phyloP scores from a whole-genome alignment of 139 green algal genomes.

The Yamagishiella unicocca region DNA sequence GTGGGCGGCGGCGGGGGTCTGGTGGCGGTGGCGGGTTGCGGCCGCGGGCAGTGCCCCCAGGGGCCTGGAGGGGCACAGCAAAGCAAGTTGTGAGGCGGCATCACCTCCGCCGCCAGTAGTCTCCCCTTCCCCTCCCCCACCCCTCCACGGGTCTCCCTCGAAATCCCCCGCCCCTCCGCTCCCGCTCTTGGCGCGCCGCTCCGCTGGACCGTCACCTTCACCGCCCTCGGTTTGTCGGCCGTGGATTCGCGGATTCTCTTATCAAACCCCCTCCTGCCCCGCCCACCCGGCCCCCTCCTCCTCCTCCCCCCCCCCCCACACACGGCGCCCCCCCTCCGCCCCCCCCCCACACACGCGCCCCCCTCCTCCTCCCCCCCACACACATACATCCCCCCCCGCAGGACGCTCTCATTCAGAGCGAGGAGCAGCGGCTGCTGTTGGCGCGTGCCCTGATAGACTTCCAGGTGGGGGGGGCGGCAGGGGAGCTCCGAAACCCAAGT shows the following conservation, averaged over 20 bases:
- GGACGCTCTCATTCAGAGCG: conserved; percentile 71
- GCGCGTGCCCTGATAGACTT: conserved; percentile 73
- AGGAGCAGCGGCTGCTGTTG: conserved; percentile 76
- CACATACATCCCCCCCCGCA: background rate
- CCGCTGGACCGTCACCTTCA: no score
- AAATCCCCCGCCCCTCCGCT: no score
- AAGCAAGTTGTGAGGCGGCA: no score
- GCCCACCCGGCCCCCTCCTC: no score
- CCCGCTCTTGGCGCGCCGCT: no score
- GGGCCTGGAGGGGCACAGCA: no score
- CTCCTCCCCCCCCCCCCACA: background rate
- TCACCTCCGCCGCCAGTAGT: background rate
- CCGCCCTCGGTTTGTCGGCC: no score
- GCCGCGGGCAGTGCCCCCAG: no score
- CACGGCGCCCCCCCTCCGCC: background rate
- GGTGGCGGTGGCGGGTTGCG: background rate
- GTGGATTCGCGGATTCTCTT: no score
- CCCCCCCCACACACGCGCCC: background rate
- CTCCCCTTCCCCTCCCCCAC: background rate
- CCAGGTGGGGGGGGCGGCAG: conserved; percentile 56
- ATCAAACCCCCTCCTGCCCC: no score
- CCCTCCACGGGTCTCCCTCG: no score
- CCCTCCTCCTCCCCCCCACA: background rate
- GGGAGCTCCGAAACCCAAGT: no score
- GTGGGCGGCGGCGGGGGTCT: background rate